Conservation (phyloP, 2,329 filamentous ascomycete genomes). For the Annulohypoxylon truncatum region DNA sequence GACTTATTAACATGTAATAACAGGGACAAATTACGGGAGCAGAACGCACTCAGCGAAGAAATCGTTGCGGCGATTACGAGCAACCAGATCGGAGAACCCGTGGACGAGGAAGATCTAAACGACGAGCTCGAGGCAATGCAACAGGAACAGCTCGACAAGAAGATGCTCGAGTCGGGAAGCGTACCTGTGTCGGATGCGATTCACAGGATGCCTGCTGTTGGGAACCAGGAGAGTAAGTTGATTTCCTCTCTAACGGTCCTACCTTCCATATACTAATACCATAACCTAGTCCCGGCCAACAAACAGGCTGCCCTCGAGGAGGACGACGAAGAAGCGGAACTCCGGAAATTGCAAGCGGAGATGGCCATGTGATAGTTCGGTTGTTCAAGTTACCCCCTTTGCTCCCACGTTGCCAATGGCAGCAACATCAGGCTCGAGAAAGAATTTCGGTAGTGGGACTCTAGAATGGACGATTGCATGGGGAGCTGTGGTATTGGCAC, state of each 20-base stretch:
- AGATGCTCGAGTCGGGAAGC: slow-evolving; percentile 89
- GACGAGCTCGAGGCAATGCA: slow-evolving; percentile 87
- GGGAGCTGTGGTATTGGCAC: slow-evolving; percentile 13
- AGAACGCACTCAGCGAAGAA: slow-evolving; percentile 92
- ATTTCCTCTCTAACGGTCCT: background rate
- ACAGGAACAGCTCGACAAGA: slow-evolving; percentile 91
- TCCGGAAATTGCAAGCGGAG: slow-evolving; percentile 92
- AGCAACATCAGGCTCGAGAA: slow-evolving; percentile 35
- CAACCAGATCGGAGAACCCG: slow-evolving; percentile 71
- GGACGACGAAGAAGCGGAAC: slow-evolving; percentile 95
- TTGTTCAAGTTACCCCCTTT: slow-evolving; percentile 10
- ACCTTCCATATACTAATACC: slow-evolving; percentile 34
- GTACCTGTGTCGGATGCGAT: slow-evolving; percentile 85
- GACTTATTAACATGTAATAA: slow-evolving; percentile 53
- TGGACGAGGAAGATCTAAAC: slow-evolving; percentile 90
- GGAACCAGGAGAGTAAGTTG: slow-evolving; percentile 79
- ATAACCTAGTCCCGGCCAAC: slow-evolving; percentile 62
- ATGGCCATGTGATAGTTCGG: slow-evolving; percentile 84
- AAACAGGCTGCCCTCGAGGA: slow-evolving; percentile 69
- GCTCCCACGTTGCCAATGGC: slow-evolving; percentile 20
- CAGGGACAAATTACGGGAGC: slow-evolving; percentile 91
- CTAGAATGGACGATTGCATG: slow-evolving; percentile 28
- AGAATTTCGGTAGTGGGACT: slow-evolving; percentile 17
- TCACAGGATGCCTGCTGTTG: slow-evolving; percentile 79
- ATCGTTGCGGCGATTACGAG: slow-evolving; percentile 87